A percentile compares a stretch with the other conserved stretches of the same genome.
Evolutionary conservation across 2,329 filamentous ascomycete genomes (phyloP).

Genomic region (Raffaelea arxii): DNA sequence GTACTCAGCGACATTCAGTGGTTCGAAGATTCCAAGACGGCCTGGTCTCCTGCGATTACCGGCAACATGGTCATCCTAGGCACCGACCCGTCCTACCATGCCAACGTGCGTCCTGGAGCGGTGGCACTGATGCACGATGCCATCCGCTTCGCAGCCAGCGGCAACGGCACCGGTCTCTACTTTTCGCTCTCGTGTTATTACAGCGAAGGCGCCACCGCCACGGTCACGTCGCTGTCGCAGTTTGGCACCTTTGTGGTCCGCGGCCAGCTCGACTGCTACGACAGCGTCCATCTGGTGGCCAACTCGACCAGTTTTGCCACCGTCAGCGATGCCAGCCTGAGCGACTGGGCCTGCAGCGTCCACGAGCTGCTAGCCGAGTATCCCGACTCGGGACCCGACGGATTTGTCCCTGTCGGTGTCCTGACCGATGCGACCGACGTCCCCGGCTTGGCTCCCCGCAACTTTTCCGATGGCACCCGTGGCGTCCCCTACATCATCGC

Average conservation of each 20-base stretch:
- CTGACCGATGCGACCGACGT: conserved; percentile 19
- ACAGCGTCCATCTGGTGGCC: conserved; percentile 30
- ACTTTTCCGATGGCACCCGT: conserved; percentile 24
- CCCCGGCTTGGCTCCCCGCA: conserved; percentile 21
- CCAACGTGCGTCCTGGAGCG: conserved; percentile 18
- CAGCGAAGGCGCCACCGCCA: conserved; percentile 13
- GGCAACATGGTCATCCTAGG: conserved; percentile 33
- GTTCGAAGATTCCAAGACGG: conserved; percentile 26
- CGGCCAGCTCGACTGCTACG: conserved; percentile 27
- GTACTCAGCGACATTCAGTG: conserved; percentile 22
- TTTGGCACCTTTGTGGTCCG: conserved; percentile 30
- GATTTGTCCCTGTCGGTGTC: conserved; percentile 30
- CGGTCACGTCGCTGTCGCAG: conserved; percentile 18
- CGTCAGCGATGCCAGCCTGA: conserved; percentile 26
- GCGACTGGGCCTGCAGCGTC: conserved; percentile 31
- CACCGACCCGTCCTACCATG: conserved; percentile 26
- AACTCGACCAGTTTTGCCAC: conserved; percentile 20
- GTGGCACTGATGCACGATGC: conserved; percentile 26
- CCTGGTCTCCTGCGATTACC: conserved; percentile 28
- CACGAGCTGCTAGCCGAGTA: conserved; percentile 30
- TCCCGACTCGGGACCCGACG: conserved; percentile 22
- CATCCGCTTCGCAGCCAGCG: conserved; percentile 17
- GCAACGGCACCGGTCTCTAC: conserved; percentile 18
- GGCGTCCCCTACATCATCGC: conserved; percentile 33
- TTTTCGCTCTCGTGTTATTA: conserved; percentile 33